Base-by-base conservation (phyloP, 1,284 basidiomycete species). In the Wallemia hederae region DNA sequence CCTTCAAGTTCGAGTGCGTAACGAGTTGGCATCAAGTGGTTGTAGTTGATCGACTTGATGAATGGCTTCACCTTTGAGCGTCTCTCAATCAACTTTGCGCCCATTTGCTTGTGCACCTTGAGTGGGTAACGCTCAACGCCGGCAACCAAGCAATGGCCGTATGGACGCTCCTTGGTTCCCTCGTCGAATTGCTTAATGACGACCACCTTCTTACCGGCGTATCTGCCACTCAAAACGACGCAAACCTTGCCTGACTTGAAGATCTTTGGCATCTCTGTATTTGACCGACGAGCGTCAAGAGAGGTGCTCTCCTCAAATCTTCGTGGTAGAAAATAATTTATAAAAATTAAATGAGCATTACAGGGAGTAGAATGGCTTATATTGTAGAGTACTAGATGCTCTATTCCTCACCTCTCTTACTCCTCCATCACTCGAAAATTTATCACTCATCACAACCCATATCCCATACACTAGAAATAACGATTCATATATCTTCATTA, bases 21-120 rank as follows among this genome's bases (percentile, higher is more conserved):
- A 72, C 91, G 89, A 66, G 90, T 96, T 61, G 90, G 90, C 82
- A 94, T 91, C 64, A 96, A 78, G 75, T 96, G 90, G 63, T 87
- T 85, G 78, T 94, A 94, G 81, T 96, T 96, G 73, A 94, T 74
- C 64, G 80, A n/a, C 17, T 94, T 94, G 78, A 96, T 89, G 75
- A 96, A 96, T 67, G 90, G 90, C 80, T 96, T 96, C 72, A 96
- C 82, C 75, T 89, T 90, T 75, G 80, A 87, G 76, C 90, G 78
- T 74, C 78, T 79, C 67, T 82, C 79, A 65, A 94, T 74, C 74
- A 85, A 88, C 80, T 92, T 96, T 72, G 85, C 80, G 67, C 90
- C 87, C 90, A 96, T 96, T 66, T 85, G 82, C 72, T 83, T 84
- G 67, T 88, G 92, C 65, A 94, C 89, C 77, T 94, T 94, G 71